Base-by-base conservation (phyloP, 176 grass and related monocot genomes). In the Chloris gayana region DNA sequence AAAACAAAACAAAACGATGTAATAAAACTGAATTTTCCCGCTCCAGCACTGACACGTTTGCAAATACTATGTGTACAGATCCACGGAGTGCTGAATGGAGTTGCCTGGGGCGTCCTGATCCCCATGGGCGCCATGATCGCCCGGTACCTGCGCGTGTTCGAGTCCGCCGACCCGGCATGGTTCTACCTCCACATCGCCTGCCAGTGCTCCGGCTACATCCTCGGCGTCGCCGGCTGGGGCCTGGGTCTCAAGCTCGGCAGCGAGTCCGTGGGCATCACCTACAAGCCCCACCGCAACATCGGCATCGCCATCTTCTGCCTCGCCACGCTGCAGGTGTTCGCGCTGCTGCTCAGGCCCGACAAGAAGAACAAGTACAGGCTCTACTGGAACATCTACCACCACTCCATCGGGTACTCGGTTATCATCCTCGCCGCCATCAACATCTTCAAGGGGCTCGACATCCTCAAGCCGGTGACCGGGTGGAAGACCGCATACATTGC, bases 311-410 rank as follows among this genome's bases (percentile, higher is more conserved):
- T 99, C 78, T 99, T 99, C 85, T 31, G 39, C 81, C 78, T 95
- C 1, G 97, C 97, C 75, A 95, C 97, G 1, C 86, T 95, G 49
- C 97, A 99, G 97, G 87, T 99, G 67, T 93, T 99, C 47, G 90
- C 97, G 14, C 69, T 99, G 42, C 77, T 99, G 30, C 51, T 93
- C n/a, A 81, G 97, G 72, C 93, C 97, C 4, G 82, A 93, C 88
- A 91, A 91, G 80, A 86, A 91, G 81, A 88, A 99, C 93, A 99
- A 93, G 88, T 90, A 90, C 86, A 86, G 97, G 56, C 5, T 88
- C 5, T 99, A 96, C 86, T 99, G 97, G 97, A 99, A 99, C 76
- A 75, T 85, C 19, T 96, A 99, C 87, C 97, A 99, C 80, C 78
- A 86, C 71, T 49, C 82, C 31, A 80, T 99, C 13, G 97, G 97